Evolutionary conservation across 2,329 filamentous ascomycete genomes (phyloP).

Genomic region (Biscogniauxia marginata): DNA sequence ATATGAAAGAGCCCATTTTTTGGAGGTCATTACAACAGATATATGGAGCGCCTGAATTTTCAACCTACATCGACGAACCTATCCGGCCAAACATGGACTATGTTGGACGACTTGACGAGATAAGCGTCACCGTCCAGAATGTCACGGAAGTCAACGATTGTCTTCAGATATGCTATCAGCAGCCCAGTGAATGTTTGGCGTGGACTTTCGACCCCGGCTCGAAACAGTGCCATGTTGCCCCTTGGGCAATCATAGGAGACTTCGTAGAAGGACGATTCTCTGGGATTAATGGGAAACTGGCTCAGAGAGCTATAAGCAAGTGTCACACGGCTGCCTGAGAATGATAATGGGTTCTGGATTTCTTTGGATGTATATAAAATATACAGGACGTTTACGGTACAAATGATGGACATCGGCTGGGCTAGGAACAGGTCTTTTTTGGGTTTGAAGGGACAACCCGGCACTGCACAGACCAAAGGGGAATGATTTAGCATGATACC

Average conservation of each 20-base stretch:
- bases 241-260: slow-evolving; percentile 50
- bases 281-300: slow-evolving; percentile 37
- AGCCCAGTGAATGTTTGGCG: slow-evolving; percentile 44
- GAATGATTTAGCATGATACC: slow-evolving; percentile 31
- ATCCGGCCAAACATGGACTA: slow-evolving; percentile 44
- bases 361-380: slow-evolving; percentile 8
- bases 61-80: slow-evolving; percentile 36
- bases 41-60: slow-evolving; percentile 43
- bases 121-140: slow-evolving; percentile 36
- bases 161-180: slow-evolving; percentile 40
- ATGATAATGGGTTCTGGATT: background rate
- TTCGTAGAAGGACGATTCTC: slow-evolving; percentile 34
- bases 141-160: slow-evolving; percentile 43
- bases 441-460: slow-evolving; percentile 9
- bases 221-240: slow-evolving; percentile 44
- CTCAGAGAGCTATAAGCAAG: slow-evolving; percentile 21
- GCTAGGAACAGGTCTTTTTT: slow-evolving; percentile 3
- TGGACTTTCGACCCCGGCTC: slow-evolving; percentile 48
- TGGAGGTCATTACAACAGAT: slow-evolving; percentile 52
- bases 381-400: slow-evolving; percentile 12
- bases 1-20: slow-evolving; percentile 40
- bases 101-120: slow-evolving; percentile 49
- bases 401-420: slow-evolving; percentile 13
- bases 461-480: slow-evolving; percentile 17
- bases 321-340: slow-evolving; percentile 26